These are phyloP conservation scores for Pueraria montana DNA, from an alignment of 306 rosid genomes.

Conservation along the genomic window DNA sequence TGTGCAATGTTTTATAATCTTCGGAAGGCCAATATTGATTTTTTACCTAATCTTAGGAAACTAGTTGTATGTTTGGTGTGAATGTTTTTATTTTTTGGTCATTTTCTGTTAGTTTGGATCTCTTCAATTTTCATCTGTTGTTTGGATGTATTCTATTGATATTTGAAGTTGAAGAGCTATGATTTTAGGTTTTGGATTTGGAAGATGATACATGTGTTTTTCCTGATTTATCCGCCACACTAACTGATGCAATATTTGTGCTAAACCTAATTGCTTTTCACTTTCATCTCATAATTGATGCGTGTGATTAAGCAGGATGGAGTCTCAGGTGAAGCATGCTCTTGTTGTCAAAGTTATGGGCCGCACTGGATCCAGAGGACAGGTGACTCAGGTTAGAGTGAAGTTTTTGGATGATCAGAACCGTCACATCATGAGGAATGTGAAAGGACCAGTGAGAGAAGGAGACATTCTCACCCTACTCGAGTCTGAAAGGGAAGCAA, in stretches of 20 bases:
- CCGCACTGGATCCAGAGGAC: constrained; percentile 19
- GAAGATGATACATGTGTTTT: background rate
- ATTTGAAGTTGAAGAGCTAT: background rate
- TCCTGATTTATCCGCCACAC: background rate
- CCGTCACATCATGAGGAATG: constrained; percentile 17
- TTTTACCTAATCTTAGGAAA: background rate
- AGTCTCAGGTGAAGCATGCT: constrained; percentile 14
- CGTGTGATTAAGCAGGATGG: constrained; percentile 1
- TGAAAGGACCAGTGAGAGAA: constrained; percentile 4
- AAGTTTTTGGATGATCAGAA: constrained; percentile 27
- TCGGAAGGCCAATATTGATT: background rate
- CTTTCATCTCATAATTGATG: background rate
- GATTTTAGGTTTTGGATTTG: background rate
- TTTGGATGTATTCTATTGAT: background rate
- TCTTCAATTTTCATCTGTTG: background rate
- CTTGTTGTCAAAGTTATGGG: constrained; percentile 19
- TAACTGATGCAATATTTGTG: background rate
- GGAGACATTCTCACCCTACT: constrained; percentile 25
- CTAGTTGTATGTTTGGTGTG: background rate
- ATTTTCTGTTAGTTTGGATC: background rate
- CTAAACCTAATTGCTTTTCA: background rate
- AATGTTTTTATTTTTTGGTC: background rate
- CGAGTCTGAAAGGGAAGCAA: constrained; percentile 23
- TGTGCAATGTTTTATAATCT: background rate
- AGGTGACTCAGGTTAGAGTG: constrained; percentile 22